Evolutionary conservation across 78 protist genomes (phyloP).

Genomic region (Guillardia theta): DNA sequence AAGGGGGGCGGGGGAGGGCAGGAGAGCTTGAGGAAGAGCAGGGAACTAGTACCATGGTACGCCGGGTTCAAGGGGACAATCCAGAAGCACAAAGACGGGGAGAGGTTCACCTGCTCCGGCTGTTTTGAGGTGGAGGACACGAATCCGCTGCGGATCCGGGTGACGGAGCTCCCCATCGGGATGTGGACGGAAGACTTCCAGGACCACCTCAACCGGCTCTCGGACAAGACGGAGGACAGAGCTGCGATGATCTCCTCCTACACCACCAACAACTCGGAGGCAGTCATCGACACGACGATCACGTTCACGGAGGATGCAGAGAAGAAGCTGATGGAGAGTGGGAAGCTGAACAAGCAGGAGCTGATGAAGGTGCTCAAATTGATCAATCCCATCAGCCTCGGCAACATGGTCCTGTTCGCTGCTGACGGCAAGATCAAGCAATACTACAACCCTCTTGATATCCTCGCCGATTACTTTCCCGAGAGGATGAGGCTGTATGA

Average conservation of each 20-base stretch:
- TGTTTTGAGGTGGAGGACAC: background rate
- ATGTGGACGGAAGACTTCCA: background rate
- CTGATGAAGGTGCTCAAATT: background rate
- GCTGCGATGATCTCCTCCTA: background rate
- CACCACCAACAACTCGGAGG: background rate
- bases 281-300: background rate
- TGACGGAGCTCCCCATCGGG: background rate
- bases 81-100: background rate
- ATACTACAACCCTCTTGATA: background rate
- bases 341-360: background rate
- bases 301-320: background rate
- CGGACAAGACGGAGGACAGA: too few relatives aligned
- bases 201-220: background rate
- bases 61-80: background rate
- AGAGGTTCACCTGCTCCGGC: background rate
- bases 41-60: background rate
- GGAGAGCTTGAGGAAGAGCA: background rate
- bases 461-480: background rate
- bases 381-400: background rate
- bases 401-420: background rate
- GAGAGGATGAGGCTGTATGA: background rate
- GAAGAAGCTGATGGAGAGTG: background rate
- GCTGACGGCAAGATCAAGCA: background rate
- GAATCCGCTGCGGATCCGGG: background rate
- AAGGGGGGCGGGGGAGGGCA: background rate